Base-by-base conservation (phyloP, 78 protist species). In the Mastigamoeba balamuthi region DNA sequence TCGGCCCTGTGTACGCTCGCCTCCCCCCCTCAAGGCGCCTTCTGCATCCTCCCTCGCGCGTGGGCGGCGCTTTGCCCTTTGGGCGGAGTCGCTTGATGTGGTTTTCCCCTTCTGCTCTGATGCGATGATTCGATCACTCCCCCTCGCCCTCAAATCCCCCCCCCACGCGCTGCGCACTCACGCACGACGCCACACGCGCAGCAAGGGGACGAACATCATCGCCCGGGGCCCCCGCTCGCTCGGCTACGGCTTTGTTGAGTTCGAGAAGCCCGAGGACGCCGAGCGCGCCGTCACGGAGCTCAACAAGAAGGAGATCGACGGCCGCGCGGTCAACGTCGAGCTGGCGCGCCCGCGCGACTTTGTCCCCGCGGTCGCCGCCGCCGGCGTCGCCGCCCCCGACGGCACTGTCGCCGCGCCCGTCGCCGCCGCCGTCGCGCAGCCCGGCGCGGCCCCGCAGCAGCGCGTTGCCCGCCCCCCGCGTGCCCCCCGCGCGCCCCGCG, bases 231-330 rank as follows among this genome's bases (percentile, higher is more conserved):
- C 53, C 36, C 29, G 72, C 37, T 68, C 76, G 36, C 38, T 77
- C 64, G 77, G 82, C 29, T 85, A 79, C 69, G 90, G 90, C 44
- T 85, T 85, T 71, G 90, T 85, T 42, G 90, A 85, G 35, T 80
- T 85, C 84, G 85, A 74, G 33, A 70, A 48, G 38, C 74, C 65
- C 40, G 85, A 74, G 44, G 40, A 71, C 28, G 90, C 90, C 72
- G 43, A 76, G 40, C 44, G 71, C 37, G 90, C 85, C 39, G 78
- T 85, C 44, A 82, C 38, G 23, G 80, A 40, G 28, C 29, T 85
- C 71, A 72, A 85, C 76, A 76, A 80, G 70, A 58, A n/a, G 8
- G 85, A 79, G 28, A 58, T 85, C 66, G 81, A 70, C 30, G 81
- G 85, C n/a, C 48, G 80, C 69, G 44, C 37, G 35, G 66, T 85